phyloP scores from a whole-genome alignment of 2,329 filamentous ascomycete species.

The Fusarium oxysporum region DNA sequence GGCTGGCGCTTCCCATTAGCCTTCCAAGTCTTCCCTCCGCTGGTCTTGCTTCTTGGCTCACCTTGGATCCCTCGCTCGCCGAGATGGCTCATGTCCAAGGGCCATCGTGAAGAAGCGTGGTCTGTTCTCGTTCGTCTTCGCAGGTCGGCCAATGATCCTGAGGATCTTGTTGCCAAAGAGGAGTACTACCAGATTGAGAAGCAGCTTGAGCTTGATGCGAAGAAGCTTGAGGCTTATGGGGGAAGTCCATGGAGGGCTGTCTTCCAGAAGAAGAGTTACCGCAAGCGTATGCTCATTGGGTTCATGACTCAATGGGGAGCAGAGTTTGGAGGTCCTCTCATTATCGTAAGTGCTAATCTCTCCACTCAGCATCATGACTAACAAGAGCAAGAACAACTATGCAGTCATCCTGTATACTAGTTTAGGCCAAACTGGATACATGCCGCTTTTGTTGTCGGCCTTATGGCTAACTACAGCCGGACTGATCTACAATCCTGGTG shows the following conservation, averaged over 20 bases:
- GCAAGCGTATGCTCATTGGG: constrained; percentile 63
- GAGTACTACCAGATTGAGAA: constrained; percentile 60
- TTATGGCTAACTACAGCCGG: constrained; percentile 59
- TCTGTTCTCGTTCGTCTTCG: constrained; percentile 54
- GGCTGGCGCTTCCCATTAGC: constrained; percentile 58
- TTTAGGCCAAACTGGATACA: constrained; percentile 53
- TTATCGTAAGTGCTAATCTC: constrained; percentile 55
- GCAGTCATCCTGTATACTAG: constrained; percentile 54
- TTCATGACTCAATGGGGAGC: constrained; percentile 66
- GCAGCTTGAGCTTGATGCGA: constrained; percentile 57
- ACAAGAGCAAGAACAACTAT: constrained; percentile 54
- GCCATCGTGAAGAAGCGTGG: constrained; percentile 58
- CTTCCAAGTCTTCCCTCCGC: constrained; percentile 55
- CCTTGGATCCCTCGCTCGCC: constrained; percentile 56
- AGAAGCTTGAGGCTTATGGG: constrained; percentile 54
- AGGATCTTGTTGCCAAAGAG: constrained; percentile 57
- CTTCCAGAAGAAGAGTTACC: constrained; percentile 59
- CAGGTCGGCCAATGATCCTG: constrained; percentile 41
- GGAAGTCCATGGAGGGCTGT: constrained; percentile 58
- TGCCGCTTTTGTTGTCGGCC: constrained; percentile 55
- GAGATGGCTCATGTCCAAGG: constrained; percentile 62
- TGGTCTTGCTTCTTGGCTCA: constrained; percentile 51
- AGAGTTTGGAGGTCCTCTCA: constrained; percentile 63
- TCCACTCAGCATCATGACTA: fast-evolving
- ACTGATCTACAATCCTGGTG: constrained; percentile 61